A percentile compares a stretch with the other conserved stretches of the same genome.
Conservation (phyloP, 108 stramenopile species). For the Cyclotella choctawhatcheeana region DNA sequence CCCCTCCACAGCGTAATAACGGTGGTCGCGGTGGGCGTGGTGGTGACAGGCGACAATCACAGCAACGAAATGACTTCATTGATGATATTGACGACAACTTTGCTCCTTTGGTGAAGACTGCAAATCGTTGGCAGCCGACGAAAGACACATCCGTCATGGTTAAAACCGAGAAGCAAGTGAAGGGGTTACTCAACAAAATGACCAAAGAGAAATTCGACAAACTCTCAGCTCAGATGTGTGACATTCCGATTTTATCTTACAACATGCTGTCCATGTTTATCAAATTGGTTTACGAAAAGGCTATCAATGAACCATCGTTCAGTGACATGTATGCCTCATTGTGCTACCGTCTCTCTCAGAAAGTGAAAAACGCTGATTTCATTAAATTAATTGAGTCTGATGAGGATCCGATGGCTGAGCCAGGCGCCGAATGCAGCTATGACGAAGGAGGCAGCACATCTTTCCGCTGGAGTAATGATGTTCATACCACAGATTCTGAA, state of each 20-base stretch:
- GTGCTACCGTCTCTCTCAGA: slow-evolving; percentile 71
- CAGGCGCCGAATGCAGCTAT: slow-evolving; percentile 50
- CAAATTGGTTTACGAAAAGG: slow-evolving; percentile 91
- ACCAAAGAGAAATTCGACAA: slow-evolving; percentile 91
- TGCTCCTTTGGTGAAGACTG: slow-evolving; percentile 63
- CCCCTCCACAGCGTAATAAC: slow-evolving; percentile 30
- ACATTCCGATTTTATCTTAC: slow-evolving; percentile 77
- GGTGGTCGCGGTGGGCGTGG: slow-evolving; percentile 32
- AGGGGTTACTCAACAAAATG: slow-evolving; percentile 91
- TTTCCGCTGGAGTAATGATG: slow-evolving; percentile 86
- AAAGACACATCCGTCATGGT: slow-evolving; percentile 69
- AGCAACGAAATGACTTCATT: slow-evolving; percentile 7
- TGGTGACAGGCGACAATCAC: slow-evolving; percentile 1
- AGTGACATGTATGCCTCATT: slow-evolving; percentile 93
- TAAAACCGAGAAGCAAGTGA: slow-evolving; percentile 82
- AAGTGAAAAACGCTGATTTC: slow-evolving; percentile 61
- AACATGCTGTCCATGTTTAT: slow-evolving; percentile 86
- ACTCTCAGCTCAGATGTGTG: slow-evolving; percentile 74
- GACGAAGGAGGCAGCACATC: slow-evolving; percentile 52
- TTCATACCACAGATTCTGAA: slow-evolving; percentile 72
- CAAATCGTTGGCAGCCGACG: slow-evolving; percentile 77
- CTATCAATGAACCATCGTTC: slow-evolving; percentile 88
- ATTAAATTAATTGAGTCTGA: slow-evolving; percentile 84
- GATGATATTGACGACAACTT: slow-evolving; percentile 58
- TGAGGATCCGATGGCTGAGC: slow-evolving; percentile 78